Evolutionary conservation across 2,329 filamentous ascomycete species (phyloP), one percentile per base, ranked within the genome.

Genomic region (Didymella pinodella): DNA sequence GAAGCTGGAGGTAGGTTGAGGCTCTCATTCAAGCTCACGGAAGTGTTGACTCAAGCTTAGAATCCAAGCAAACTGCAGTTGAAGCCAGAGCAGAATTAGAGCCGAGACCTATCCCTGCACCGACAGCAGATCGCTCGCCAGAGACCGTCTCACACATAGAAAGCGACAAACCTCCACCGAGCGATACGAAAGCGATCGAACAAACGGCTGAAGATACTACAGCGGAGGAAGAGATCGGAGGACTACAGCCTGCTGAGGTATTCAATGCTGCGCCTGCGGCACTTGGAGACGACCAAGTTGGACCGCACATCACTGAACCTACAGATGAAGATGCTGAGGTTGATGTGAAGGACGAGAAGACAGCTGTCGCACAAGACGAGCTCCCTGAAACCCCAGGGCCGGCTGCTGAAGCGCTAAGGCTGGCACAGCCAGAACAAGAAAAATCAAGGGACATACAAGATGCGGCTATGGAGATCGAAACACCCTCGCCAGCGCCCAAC

Each of bases 121-220:
- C 65, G n/a, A 66, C 66, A 16, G 56, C 64, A 22, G 58, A 70
- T 22, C 52, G 53, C 29, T 45, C 62, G 2, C 67, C 61, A 1
- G 68, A 69, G 43, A 62, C 63, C 2, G 48, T 69, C 32, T 69
- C 68, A 38, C 68, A 69, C 32, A 66, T 71, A 7, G 67, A 68
- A 26, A 66, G 65, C 53, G 58, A 68, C 2, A 18, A 58, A 3
- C 56, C 65, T 22, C 60, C 64, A 10, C 65, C 63, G n/a, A 48
- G 62, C 22, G 55, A 48, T 18, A 52, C 47, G 18, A 63, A 64
- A 48, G 61, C 56, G 20, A 62, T 63, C 4, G 65, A 65, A 31
- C 38, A 58, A 18, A 32, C 60, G 18, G 55, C 63, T 11, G 69
- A 68, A 48, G 59, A 66, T n/a, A 59, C 62, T 2, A 66, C 64